phyloP scores from a whole-genome alignment of 202 grass and related monocot species.

The Schoenoplectus triqueter region DNA sequence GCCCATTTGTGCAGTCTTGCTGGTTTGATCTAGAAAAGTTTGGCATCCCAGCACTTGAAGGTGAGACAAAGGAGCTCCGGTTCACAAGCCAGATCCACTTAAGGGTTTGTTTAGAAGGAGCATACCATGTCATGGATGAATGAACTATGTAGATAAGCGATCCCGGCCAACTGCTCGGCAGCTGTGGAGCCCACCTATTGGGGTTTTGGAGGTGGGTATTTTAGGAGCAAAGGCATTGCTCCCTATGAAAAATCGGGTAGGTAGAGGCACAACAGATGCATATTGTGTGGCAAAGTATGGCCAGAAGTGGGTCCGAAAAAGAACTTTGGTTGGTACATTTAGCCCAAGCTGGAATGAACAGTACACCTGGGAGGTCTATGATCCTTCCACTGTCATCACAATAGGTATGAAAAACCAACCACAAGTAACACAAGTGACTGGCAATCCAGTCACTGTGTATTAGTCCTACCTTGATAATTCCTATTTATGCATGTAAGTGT shows the following conservation, averaged over 20 bases:
- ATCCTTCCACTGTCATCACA: constrained; percentile 90
- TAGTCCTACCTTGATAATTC: background rate
- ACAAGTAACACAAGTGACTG: background rate
- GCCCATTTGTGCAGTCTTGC: constrained; percentile 67
- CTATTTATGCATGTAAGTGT: background rate
- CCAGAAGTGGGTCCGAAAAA: constrained; percentile 92
- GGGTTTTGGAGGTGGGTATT: constrained; percentile 86
- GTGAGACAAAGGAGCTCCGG: constrained; percentile 74
- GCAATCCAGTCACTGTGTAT: background rate
- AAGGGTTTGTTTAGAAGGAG: constrained; percentile 80
- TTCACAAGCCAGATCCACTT: constrained; percentile 84
- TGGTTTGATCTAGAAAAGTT: constrained; percentile 95
- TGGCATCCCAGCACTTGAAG: constrained; percentile 64
- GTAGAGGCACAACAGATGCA: constrained; percentile 67
- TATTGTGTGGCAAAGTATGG: constrained; percentile 98
- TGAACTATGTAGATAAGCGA: constrained; percentile 97
- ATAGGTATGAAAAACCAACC: constrained; percentile 42
- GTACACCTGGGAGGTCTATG: constrained; percentile 97
- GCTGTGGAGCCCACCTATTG: constrained; percentile 75
- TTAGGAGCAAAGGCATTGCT: constrained; percentile 65
- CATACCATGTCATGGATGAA: constrained; percentile 98
- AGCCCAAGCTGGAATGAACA: constrained; percentile 85
- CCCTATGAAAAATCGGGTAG: constrained; percentile 78
- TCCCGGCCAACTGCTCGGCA: constrained; percentile 76
- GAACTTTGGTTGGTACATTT: constrained; percentile 74